Conservation (phyloP, 2,329 filamentous ascomycete species). For the Ceratocystiopsis minuta region DNA sequence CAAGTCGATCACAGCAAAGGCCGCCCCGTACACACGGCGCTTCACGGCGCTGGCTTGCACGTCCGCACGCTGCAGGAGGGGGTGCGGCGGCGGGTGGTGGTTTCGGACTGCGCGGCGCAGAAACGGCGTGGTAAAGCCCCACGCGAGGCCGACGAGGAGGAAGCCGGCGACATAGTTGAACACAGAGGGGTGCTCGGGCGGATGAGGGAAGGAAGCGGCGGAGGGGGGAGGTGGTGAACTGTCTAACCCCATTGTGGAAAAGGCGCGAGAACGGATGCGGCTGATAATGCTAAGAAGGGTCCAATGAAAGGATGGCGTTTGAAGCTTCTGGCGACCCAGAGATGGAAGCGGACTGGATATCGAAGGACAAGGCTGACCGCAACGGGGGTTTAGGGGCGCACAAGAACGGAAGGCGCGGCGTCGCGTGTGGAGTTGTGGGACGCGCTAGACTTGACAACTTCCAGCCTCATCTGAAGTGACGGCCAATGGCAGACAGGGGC, state of each 20-base stretch:
- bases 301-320: no score
- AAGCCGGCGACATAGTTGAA: conserved; percentile 81
- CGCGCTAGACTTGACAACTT: no score
- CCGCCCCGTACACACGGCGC: conserved; percentile 41
- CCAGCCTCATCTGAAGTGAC: no score
- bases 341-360: no score
- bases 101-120: conserved; percentile 70
- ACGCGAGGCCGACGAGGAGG: conserved; percentile 76
- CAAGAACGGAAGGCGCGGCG: no score
- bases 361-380: no score
- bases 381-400: no score
- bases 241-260: background rate
- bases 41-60: conserved; percentile 42
- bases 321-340: no score
- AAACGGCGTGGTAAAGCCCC: conserved; percentile 86
- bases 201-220: background rate
- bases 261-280: background rate
- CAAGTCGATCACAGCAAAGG: conserved; percentile 63
- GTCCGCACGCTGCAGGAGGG: conserved; percentile 30
- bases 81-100: conserved; percentile 46
- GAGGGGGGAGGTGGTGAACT: background rate
- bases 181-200: conserved; percentile 14
- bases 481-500: no score
- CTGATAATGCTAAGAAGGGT: no score
- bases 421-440: no score